Evolutionary conservation across 2,329 filamentous ascomycete species (phyloP).

Genomic region (Calonectria pteridis): DNA sequence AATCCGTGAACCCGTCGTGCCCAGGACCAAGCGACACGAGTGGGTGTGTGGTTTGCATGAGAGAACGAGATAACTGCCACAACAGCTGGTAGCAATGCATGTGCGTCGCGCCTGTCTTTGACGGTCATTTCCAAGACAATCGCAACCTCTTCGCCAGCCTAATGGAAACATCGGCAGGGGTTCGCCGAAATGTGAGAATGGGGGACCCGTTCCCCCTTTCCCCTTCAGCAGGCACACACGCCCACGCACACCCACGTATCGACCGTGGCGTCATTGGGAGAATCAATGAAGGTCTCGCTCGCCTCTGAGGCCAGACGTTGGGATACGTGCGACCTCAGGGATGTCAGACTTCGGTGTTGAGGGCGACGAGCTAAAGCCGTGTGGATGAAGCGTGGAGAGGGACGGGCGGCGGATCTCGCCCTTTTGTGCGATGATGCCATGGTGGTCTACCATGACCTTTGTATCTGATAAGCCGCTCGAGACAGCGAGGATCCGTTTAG

Average conservation of each 20-base stretch:
- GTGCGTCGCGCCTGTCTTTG: slow-evolving; percentile 1
- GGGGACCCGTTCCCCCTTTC: background rate
- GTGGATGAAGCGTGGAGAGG: background rate
- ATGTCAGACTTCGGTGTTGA: background rate
- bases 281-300: slow-evolving; percentile 11
- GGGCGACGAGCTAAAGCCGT: background rate
- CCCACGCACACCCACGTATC: background rate
- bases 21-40: background rate
- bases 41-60: slow-evolving; percentile 14
- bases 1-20: slow-evolving; percentile 5
- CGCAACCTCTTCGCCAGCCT: background rate
- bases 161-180: slow-evolving; percentile 18
- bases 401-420: background rate
- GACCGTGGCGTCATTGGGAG: background rate
- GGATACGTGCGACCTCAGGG: background rate
- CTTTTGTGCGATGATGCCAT: slow-evolving; percentile 12
- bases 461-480: slow-evolving; percentile 1
- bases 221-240: slow-evolving; percentile 2
- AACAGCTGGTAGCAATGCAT: background rate
- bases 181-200: slow-evolving; percentile 13
- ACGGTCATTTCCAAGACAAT: slow-evolving; percentile 13
- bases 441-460: background rate
- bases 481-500: slow-evolving; percentile 13
- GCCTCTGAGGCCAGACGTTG: slow-evolving; percentile 18
- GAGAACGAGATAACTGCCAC: slow-evolving; percentile 12